Percentiles rank a stretch among this genome's conserved stretches.
phyloP scores from a whole-genome alignment of 2,329 filamentous ascomycete species.

The Pestalotiopsis sp. region DNA sequence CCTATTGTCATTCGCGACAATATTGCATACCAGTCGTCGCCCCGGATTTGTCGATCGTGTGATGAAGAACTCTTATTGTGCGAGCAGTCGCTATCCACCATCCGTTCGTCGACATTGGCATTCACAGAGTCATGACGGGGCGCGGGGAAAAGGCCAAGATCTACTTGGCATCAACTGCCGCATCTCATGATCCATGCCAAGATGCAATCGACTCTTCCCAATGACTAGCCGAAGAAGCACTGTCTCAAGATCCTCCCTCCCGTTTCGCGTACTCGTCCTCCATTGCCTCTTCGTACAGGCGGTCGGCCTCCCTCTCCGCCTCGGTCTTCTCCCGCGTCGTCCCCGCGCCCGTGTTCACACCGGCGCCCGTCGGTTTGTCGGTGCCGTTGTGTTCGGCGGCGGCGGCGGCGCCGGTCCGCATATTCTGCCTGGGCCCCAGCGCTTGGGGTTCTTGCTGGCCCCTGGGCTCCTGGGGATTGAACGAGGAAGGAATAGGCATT shows the following conservation, averaged over 20 bases:
- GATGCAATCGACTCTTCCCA: background rate
- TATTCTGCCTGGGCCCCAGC: background rate
- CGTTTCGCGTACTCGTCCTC: constrained; percentile 61
- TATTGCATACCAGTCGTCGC: background rate
- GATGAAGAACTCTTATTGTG: background rate
- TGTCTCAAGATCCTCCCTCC: constrained; percentile 49
- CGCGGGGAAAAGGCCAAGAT: background rate
- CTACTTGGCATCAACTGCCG: background rate
- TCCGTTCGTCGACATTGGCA: background rate
- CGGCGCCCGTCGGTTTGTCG: constrained; percentile 40
- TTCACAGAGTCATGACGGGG: background rate
- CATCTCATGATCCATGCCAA: background rate
- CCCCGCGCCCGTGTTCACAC: constrained; percentile 52
- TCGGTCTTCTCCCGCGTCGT: constrained; percentile 50
- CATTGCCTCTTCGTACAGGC: constrained; percentile 53
- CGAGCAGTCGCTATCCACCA: background rate
- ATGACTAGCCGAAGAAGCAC: background rate
- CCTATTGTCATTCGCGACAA: background rate
- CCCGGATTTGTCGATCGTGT: background rate
- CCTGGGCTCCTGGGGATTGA: background rate
- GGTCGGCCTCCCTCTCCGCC: constrained; percentile 52
- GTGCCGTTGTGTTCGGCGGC: background rate
- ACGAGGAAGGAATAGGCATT: constrained; percentile 16
- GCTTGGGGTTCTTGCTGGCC: constrained; percentile 3
- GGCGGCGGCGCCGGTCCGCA: background rate